Conservation (phyloP, 1,284 basidiomycete species). For the Microbotryum intermedium region DNA sequence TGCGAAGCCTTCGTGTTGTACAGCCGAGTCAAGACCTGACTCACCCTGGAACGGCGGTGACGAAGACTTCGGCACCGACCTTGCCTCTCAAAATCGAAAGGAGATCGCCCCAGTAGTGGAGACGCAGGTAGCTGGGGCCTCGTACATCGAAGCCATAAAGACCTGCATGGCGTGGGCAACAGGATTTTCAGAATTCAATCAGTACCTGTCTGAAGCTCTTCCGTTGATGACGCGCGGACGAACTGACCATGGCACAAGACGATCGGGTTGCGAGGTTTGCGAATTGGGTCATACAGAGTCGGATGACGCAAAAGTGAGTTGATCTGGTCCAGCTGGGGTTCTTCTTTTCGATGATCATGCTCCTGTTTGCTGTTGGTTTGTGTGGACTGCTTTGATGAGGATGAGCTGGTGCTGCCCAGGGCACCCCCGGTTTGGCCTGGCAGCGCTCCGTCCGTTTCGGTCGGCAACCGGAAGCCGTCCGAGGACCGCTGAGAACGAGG, state of each 20-base stretch:
- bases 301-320: constrained; percentile 31
- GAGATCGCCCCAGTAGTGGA: constrained; percentile 94
- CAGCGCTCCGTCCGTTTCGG: neutral
- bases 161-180: constrained; percentile 46
- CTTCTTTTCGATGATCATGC: neutral
- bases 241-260: constrained; percentile 87
- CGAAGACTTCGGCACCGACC: constrained; percentile 84
- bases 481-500: neutral
- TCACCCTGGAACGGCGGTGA: constrained; percentile 88
- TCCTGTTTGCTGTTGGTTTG: neutral
- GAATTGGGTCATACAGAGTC: constrained; percentile 46
- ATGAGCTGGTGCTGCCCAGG: neutral
- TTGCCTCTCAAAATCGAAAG: constrained; percentile 71
- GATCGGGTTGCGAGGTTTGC: constrained; percentile 76
- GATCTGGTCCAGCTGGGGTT: constrained; percentile 24
- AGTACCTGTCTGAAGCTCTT: neutral
- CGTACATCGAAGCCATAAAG: constrained; percentile 80
- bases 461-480: too few species aligned
- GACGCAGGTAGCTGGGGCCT: constrained; percentile 48
- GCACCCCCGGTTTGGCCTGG: neutral
- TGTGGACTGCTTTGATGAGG: neutral
- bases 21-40: constrained; percentile 33
- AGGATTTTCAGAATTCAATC: neutral
- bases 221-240: neutral
- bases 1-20: neutral